Base-by-base conservation (phyloP, 2,329 filamentous ascomycete genomes). In the Colletotrichum tanaceti region DNA sequence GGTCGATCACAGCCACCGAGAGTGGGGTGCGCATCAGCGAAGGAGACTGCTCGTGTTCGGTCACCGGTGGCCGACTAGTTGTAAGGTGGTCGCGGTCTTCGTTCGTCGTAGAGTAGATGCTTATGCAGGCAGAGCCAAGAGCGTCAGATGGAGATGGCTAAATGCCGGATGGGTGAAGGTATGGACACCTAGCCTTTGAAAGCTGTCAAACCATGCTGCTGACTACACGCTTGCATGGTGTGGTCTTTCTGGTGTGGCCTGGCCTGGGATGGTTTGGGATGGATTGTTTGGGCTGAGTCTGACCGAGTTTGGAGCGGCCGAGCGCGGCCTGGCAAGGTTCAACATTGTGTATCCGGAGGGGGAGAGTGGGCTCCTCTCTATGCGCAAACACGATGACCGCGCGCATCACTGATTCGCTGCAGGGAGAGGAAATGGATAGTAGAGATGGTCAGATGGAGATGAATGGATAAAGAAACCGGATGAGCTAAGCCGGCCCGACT, bases 281-380 rank as follows among this genome's bases (percentile, higher is more conserved):
- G 28, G 28, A 9, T 35, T 35, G 28, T 52, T 35, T 52, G 49
- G 24, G 10, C 28, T 2, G 49, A 35, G 28, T 32, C 47, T 52
- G 32, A 3, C 32, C 7, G 32, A 35, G 32, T 35, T 13, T 11
- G 24, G 24, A 24, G 18, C 39, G 65, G 65, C 65, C 65, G 65
- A 68, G 65, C 59, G 65, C 65, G 50, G 38, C 22, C n/a, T 50
- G 55, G 41, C 11, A 49, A 35, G 20, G 59, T 59, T 60, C 32
- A 50, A 50, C 6, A 16, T 32, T 18, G 41, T 18, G 5, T 18
- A 9, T 24, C 14, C 13, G 58, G 58, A 59, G 58, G 50, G 52
- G 52, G 7, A 35, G 32, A 35, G 32, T n/a, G 9, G 32, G 32
- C 7, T 10, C 32, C 32, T 35, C 32, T 2, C 32, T 6, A 32